Conservation (phyloP, 495 filamentous ascomycete species). For the Amphirosellinia nigrospora region DNA sequence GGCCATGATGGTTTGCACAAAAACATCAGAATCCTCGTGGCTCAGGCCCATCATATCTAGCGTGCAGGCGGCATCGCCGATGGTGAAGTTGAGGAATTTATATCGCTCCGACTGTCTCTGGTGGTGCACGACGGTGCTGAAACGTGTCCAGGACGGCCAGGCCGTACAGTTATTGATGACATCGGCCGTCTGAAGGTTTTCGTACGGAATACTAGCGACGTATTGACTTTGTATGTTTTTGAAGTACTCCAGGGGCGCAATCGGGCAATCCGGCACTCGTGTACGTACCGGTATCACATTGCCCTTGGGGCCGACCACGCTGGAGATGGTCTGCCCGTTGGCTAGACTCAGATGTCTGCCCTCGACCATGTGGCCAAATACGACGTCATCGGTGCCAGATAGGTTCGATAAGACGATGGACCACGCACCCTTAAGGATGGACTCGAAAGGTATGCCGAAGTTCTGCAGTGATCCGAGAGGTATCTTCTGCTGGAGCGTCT, state of each 20-base stretch:
- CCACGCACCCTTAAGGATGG: conserved; percentile 55
- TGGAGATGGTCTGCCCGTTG: conserved; percentile 42
- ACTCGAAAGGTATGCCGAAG: conserved; percentile 44
- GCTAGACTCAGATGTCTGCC: conserved; percentile 41
- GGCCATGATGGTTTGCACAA: conserved; percentile 45
- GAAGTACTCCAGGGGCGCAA: conserved; percentile 50
- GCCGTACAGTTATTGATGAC: conserved; percentile 55
- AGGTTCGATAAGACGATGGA: conserved; percentile 47
- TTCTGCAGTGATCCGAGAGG: conserved; percentile 41
- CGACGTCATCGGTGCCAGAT: conserved; percentile 49
- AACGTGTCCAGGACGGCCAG: conserved; percentile 57
- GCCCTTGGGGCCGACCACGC: conserved; percentile 52
- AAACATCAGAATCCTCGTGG: conserved; percentile 49
- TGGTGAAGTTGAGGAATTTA: conserved; percentile 42
- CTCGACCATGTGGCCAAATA: conserved; percentile 56
- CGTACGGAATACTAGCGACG: conserved; percentile 47
- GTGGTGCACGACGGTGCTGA: conserved; percentile 53
- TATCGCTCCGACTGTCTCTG: conserved; percentile 38
- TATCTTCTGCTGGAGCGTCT: conserved; percentile 45
- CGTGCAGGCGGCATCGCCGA: conserved; percentile 48
- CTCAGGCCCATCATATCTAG: conserved; percentile 46
- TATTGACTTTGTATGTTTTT: conserved; percentile 50
- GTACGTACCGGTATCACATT: conserved; percentile 54
- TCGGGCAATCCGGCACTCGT: conserved; percentile 45
- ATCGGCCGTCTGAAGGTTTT: conserved; percentile 49